Evolutionary conservation across 768 basidiomycete species (phyloP).

Genomic region (Rhizopogon vesiculosus): DNA sequence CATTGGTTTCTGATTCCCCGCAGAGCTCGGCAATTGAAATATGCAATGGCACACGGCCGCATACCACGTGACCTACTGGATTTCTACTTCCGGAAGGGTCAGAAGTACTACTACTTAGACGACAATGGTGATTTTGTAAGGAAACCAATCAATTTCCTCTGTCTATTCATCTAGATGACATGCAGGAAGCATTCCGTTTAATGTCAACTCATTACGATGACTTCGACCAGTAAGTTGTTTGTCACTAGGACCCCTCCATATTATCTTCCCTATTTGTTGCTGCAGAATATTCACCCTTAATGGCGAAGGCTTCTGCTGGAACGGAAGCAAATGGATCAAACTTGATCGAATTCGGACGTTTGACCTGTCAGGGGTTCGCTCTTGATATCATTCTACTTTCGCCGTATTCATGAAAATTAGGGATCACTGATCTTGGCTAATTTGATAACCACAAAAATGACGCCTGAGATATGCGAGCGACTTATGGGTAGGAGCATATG

Average conservation of each 20-base stretch:
- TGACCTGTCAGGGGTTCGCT: neutral
- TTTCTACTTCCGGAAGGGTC: slow-evolving; percentile 3
- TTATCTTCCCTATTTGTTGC: neutral
- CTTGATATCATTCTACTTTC: neutral
- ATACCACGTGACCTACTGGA: slow-evolving; percentile 10
- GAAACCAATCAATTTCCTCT: neutral
- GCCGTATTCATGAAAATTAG: neutral
- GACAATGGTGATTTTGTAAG: neutral
- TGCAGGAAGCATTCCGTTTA: neutral
- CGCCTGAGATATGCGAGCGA: neutral
- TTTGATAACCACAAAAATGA: neutral
- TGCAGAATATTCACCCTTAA: neutral
- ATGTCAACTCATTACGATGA: neutral
- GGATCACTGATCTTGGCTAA: slow-evolving; percentile 1
- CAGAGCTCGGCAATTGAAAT: neutral
- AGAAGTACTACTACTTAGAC: slow-evolving; percentile 1
- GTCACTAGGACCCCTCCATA: neutral
- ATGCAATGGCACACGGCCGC: slow-evolving; percentile 8
- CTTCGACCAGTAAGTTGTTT: neutral
- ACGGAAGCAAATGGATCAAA: neutral
- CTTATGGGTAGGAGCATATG: neutral
- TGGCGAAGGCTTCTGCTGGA: neutral
- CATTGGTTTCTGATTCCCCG: neutral
- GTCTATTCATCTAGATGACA: neutral
- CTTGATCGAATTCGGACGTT: neutral